Evolutionary conservation across 2,329 filamentous ascomycete genomes (phyloP), one percentile per base, ranked within the genome.

Genomic region (Ophiostoma montium): DNA sequence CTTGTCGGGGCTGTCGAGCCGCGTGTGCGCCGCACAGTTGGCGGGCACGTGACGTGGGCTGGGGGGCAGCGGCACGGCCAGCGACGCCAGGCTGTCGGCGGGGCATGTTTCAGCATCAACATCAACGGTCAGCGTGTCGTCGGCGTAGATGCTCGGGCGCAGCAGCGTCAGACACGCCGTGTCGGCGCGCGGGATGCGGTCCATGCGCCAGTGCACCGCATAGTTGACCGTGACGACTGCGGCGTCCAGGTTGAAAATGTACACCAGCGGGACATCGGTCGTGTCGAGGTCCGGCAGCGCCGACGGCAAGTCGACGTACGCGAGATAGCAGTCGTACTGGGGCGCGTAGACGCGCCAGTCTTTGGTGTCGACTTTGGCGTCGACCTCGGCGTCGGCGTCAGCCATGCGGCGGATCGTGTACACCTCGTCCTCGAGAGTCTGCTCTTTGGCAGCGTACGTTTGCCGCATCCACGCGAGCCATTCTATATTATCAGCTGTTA

Each of bases 221-320:
- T 31, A 35, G 33, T 52, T 43, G 30, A 52, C 46, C 4, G 50
- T 52, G 5, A 52, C 30, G 2, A 52, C 35, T 35, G 50, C 47
- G 12, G 27, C 33, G 21, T 50, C 50, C 10, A 52, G 50, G 15
- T 52, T 35, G 16, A 31, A 32, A 12, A 46, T 36, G 33, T 48
- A 52, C 1, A 32, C 12, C 27, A 27, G 23, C 23, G 23, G n/a
- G n/a, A n/a, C n/a, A n/a, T 27, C 23, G 23, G 5, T 27, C 23
- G 5, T 27, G 23, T 27, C 23, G 8, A 27, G 23, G 4, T 27
- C 23, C 8, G 23, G 23, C 5, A 27, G 23, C 23, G 8, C 23
- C 8, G 23, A 5, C 23, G 23, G 23, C 4, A 27, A 8, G 23
- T 27, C 23, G 23, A 27, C 23, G 5, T 27, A 8, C 45, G n/a